Conservation (phyloP, 148 eudicot species). For the Amaranthus palmeri region DNA sequence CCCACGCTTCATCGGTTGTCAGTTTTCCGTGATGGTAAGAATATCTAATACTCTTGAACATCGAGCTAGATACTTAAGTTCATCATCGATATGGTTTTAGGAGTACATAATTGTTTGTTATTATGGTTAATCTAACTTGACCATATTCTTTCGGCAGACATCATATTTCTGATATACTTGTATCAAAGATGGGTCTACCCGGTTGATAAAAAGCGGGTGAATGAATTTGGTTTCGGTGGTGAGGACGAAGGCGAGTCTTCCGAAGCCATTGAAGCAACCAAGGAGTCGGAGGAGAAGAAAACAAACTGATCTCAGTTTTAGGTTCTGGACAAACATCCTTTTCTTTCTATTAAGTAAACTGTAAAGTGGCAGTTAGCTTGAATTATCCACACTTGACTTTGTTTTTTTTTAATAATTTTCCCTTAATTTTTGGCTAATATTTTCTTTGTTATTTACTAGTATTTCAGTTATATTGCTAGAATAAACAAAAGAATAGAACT, state of each 20-base stretch:
- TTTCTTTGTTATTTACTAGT: background rate
- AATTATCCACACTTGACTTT: slow-evolving; percentile 4
- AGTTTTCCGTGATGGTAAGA: slow-evolving; percentile 97
- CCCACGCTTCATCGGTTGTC: slow-evolving; percentile 87
- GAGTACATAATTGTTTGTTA: background rate
- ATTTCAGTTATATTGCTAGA: background rate
- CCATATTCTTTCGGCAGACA: slow-evolving; percentile 47
- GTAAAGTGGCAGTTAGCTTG: slow-evolving; percentile 31
- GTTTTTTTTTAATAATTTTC: background rate
- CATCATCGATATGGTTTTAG: background rate
- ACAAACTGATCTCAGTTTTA: slow-evolving; percentile 56
- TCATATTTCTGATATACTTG: slow-evolving; percentile 82
- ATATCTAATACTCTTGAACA: background rate
- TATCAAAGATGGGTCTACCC: slow-evolving; percentile 96
- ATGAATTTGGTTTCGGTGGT: slow-evolving; percentile 89
- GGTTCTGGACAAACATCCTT: slow-evolving; percentile 9
- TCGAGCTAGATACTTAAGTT: background rate
- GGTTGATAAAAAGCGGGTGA: slow-evolving; percentile 85
- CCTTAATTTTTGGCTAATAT: background rate
- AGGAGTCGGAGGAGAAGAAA: slow-evolving; percentile 74
- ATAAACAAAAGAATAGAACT: slow-evolving; percentile 4
- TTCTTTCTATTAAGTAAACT: slow-evolving; percentile 12
- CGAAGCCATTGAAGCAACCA: slow-evolving; percentile 31
- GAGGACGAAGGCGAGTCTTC: slow-evolving; percentile 61
- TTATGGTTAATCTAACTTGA: background rate